Base-by-base conservation (phyloP, 371 early-diverging fungal species). In the Actinomortierella wolfii region DNA sequence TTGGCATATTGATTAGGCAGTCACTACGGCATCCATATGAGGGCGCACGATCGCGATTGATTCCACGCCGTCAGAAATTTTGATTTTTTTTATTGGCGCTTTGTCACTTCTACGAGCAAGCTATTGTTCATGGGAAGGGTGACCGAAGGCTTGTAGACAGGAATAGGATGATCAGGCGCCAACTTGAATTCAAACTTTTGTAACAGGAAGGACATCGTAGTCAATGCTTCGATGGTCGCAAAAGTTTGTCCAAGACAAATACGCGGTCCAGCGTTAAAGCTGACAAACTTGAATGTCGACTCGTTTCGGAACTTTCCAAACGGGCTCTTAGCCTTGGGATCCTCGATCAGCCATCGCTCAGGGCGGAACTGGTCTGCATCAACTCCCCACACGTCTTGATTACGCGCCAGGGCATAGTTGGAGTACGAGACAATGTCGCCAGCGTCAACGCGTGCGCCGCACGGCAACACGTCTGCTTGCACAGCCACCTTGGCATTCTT, bases 301-400 rank as follows among this genome's bases (percentile, higher is more conserved):
- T 74, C 74, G 1, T 43, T 28, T 41, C 43, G 62, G 55, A 74
- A 67, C 54, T 63, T 74, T 14, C 74, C 67, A 49, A 64, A 67
- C 0, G 64, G 64, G 25, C 59, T 48, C 53, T 53, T 53, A 13
- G 21, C 47, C 8, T 47, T 34, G 34, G 34, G 34, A 11, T 34
- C 34, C 34, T 34, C 34, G 34, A 6, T 68, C 20, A 87, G 57
- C 85, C 86, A 87, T 7, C 88, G 77, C 56, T 89, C 89, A 5
- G 89, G 88, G 15, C 64, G 68, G 64, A 88, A 87, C 42, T 76
- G 64, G 28, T 78, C 77, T 13, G 82, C 83, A 70, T 89, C 83
- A n/a, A 67, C 55, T 15, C 88, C 86, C 89, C 89, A 89, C 5
- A 84, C 74, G 25, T 75, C 68, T 29, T 76, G 71, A 3, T 76